phyloP scores from a whole-genome alignment of 2,329 filamentous ascomycete genomes.

The Hypoxylon sp. region DNA sequence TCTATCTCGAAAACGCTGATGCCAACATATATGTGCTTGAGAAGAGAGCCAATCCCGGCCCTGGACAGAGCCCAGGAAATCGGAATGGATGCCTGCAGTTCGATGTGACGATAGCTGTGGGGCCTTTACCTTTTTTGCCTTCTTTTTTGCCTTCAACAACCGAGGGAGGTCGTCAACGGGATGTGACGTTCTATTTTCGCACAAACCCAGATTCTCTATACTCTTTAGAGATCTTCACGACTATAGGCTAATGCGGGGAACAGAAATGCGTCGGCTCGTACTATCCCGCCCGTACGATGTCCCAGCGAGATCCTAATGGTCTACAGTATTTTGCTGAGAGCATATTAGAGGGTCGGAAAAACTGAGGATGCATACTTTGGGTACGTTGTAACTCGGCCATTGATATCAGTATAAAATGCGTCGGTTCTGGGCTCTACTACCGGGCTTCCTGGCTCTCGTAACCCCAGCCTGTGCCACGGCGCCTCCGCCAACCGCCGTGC shows the following conservation, averaged over 20 bases:
- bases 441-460: conserved; percentile 8
- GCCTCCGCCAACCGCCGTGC: conserved; percentile 14
- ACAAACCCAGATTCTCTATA: conserved; percentile 18
- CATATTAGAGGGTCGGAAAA: neutral
- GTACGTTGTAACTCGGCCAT: neutral
- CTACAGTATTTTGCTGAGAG: neutral
- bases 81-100: neutral
- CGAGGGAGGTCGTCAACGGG: conserved; percentile 16
- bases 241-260: conserved; percentile 35
- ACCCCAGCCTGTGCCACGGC: conserved; percentile 14
- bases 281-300: conserved; percentile 13
- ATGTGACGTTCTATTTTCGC: conserved; percentile 36
- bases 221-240: conserved; percentile 5
- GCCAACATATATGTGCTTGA: neutral
- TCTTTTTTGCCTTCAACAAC: conserved; percentile 12
- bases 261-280: conserved; percentile 2
- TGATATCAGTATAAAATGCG: conserved; percentile 15
- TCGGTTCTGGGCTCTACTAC: conserved; percentile 6
- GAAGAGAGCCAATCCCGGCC: neutral
- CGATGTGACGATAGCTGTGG: conserved; percentile 4
- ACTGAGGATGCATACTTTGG: neutral
- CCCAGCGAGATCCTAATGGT: conserved; percentile 1
- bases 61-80: neutral
- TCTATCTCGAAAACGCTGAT: neutral
- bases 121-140: too few relatives aligned